phyloP scores from a whole-genome alignment of 2,329 filamentous ascomycete genomes.

The Onygenales sp. region DNA sequence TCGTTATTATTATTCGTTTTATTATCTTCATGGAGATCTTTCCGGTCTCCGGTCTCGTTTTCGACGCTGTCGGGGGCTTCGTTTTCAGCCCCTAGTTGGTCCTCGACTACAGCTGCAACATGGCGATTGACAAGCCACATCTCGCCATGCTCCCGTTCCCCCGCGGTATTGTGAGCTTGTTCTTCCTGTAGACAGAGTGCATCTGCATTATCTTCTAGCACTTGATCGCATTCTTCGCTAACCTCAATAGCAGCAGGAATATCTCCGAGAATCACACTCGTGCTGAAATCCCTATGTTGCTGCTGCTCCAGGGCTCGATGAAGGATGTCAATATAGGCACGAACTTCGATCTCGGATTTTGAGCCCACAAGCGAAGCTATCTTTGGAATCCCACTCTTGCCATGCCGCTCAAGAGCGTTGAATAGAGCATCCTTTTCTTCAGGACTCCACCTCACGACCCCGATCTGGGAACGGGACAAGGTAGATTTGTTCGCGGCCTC shows the following conservation, averaged over 20 bases:
- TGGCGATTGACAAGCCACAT: slow-evolving; percentile 54
- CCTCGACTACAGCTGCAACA: slow-evolving; percentile 23
- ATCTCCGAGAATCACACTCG: slow-evolving; percentile 42
- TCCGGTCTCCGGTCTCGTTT: background rate
- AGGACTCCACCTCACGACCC: slow-evolving; percentile 59
- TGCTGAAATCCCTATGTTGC: slow-evolving; percentile 25
- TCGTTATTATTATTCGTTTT: background rate
- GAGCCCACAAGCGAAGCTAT: slow-evolving; percentile 56
- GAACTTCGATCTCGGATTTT: slow-evolving; percentile 67
- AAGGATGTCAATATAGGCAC: slow-evolving; percentile 58
- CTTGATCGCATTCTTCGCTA: slow-evolving; percentile 52
- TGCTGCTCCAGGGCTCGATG: slow-evolving; percentile 39
- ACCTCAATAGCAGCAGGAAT: slow-evolving; percentile 67
- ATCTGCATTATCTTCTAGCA: slow-evolving; percentile 61
- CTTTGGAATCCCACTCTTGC: slow-evolving; percentile 50
- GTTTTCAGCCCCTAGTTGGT: slow-evolving; percentile 7
- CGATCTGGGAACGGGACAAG: slow-evolving; percentile 49
- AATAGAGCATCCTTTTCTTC: slow-evolving; percentile 66
- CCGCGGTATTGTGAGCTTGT: slow-evolving; percentile 49
- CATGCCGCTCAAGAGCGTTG: slow-evolving; percentile 52
- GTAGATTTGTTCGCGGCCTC: slow-evolving; percentile 9
- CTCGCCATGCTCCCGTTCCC: slow-evolving; percentile 51
- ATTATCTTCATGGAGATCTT: no score
- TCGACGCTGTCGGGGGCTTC: background rate
- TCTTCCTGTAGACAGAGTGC: slow-evolving; percentile 57